Base-by-base conservation (phyloP, 371 early-diverging fungal genomes). In the Mucor indicus region DNA sequence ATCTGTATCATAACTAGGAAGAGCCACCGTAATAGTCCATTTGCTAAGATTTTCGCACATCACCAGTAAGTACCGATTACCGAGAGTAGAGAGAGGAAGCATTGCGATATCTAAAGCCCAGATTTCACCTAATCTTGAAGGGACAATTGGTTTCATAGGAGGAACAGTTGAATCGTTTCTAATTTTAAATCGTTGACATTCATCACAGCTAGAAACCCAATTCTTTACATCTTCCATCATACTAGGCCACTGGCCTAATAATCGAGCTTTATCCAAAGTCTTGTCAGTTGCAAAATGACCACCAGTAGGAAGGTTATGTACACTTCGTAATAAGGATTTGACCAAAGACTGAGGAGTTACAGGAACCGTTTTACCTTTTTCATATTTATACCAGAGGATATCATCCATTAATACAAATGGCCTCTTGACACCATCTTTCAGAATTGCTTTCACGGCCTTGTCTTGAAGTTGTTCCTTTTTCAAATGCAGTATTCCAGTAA, bases 61-160 rank as follows among this genome's bases (percentile, higher is more conserved):
- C 0, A 61, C 56, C 19, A 60, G 16, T 2, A 66, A 6, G 15
- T 55, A 66, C 3, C 31, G 6, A 22, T 58, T 58, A 11, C 53
- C 58, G 21, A 19, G 11, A 20, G 21, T 32, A 13, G 39, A 33
- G 22, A 15, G 12, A 0, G 65, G 55, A 16, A 65, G 21, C 9
- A 48, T 25, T 8, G 61, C 67, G 9, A 58, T 48, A 36, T 61
- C 53, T 1, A 42, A 40, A 9, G 55, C 59, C 59, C 58, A 65
- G 20, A 54, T 42, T 11, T 65, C 55, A 2, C 50, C 54, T 13
- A 40, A 24, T 8, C 15, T 13, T 0, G 4, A 16, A 5, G 38
- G 40, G 2, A 21, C 2, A 1, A 52, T 46, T 13, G 40, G 46
- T 30, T 38, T 53, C 35, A 53, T 38, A 8, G 46, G 32, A 1